phyloP scores from a whole-genome alignment of 2,329 filamentous ascomycete genomes.

The Colletotrichum destructivum region DNA sequence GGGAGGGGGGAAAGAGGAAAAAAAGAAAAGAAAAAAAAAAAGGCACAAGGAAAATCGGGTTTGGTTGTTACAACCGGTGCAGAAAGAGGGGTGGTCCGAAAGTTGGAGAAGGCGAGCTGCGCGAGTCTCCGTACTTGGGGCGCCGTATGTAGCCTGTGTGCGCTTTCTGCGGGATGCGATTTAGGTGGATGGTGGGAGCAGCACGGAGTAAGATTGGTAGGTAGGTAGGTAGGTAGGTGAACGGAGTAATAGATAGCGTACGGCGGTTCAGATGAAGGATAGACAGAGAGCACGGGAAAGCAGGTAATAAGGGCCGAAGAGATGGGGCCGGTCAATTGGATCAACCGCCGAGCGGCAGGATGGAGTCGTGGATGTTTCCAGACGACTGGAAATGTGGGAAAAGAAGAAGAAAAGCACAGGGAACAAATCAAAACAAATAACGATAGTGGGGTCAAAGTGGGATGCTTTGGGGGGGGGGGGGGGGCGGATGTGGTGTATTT shows the following conservation, averaged over 20 bases:
- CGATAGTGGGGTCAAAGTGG: constrained; percentile 28
- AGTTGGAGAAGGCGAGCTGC: constrained; percentile 31
- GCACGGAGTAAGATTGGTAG: not conserved
- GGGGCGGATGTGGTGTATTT: not conserved
- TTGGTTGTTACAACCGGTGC: constrained; percentile 16
- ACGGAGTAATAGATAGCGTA: not conserved
- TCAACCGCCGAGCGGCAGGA: constrained; percentile 27
- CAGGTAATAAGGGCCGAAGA: constrained; percentile 34
- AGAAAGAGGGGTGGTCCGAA: constrained; percentile 28
- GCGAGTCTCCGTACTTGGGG: constrained; percentile 2
- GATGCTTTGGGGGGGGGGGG: not conserved
- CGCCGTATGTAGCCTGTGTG: no score
- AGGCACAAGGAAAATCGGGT: not conserved
- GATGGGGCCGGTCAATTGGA: constrained; percentile 17
- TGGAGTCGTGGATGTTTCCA: constrained; percentile 42
- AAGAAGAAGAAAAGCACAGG: not conserved
- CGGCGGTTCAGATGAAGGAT: constrained; percentile 39
- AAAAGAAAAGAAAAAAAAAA: constrained; percentile 14
- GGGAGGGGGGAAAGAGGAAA: not conserved
- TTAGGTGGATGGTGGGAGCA: not conserved
- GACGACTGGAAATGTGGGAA: constrained; percentile 14
- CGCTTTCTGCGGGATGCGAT: constrained; percentile 23
- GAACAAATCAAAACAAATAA: constrained; percentile 6
- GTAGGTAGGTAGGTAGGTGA: no score
- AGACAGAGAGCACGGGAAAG: constrained; percentile 1